These are phyloP conservation scores for Nitzschia sp. DNA, from an alignment of 108 stramenopile species.

Conservation along the genomic window DNA sequence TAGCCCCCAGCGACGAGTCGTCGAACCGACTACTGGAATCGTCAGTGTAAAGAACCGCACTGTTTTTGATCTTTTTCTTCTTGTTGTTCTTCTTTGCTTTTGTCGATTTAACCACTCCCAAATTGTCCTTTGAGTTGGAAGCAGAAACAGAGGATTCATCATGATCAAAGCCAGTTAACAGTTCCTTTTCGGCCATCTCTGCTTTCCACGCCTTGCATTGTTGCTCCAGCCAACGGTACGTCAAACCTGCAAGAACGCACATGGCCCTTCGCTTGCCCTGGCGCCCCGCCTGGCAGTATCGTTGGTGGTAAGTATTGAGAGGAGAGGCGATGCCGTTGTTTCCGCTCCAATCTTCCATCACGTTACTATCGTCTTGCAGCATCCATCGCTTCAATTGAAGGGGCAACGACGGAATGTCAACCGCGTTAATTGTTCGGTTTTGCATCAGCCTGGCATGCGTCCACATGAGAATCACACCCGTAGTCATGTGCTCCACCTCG, in stretches of 20 bases:
- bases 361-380: slow-evolving; percentile 20
- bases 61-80: slow-evolving; percentile 47
- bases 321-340: not conserved
- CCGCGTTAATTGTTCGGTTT: slow-evolving; percentile 8
- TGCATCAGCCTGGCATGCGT: slow-evolving; percentile 30
- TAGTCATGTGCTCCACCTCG: slow-evolving; percentile 34
- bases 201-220: slow-evolving; percentile 81
- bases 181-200: slow-evolving; percentile 65
- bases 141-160: not conserved
- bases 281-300: slow-evolving; percentile 23
- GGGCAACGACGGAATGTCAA: slow-evolving; percentile 7
- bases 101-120: slow-evolving; percentile 16
- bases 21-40: not conserved
- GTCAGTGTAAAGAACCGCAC: no score
- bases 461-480: slow-evolving; percentile 33
- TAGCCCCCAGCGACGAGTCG: not conserved
- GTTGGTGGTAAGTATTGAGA: slow-evolving; percentile 5
- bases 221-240: slow-evolving; percentile 66
- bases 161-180: slow-evolving; percentile 50
- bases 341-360: slow-evolving; percentile 2
- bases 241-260: slow-evolving; percentile 55
- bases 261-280: slow-evolving; percentile 58
- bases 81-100: slow-evolving; percentile 51
- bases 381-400: slow-evolving; percentile 39
- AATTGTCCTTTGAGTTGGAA: not conserved